Evolutionary conservation across 441 rosid species (phyloP).

Genomic region (Arabidopsis hybrid): DNA sequence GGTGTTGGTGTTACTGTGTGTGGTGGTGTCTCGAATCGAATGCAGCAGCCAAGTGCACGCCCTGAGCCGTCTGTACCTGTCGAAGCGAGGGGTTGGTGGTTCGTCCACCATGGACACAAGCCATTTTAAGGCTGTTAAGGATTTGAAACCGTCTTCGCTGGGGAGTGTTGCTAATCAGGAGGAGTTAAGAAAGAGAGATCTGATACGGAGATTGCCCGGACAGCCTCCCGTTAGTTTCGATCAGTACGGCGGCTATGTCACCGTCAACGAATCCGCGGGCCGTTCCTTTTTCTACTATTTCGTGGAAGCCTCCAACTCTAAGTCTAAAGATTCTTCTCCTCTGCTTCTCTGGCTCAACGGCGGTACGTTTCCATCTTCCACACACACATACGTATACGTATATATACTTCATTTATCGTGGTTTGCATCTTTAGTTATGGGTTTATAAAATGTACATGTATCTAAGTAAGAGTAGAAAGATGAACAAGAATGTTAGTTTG

Average conservation of each 20-base stretch:
- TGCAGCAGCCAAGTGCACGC: slow-evolving; percentile 56
- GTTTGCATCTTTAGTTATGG: not conserved
- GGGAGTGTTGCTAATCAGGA: slow-evolving; percentile 35
- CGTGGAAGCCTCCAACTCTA: slow-evolving; percentile 60
- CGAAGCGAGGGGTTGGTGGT: slow-evolving; percentile 42
- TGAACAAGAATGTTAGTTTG: slow-evolving; percentile 37
- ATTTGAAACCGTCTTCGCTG: slow-evolving; percentile 28
- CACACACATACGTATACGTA: not conserved
- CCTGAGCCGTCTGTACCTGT: slow-evolving; percentile 51
- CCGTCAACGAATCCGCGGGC: slow-evolving; percentile 67
- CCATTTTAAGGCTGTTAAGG: slow-evolving; percentile 43
- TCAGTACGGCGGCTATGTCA: slow-evolving; percentile 83
- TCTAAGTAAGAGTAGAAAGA: not conserved
- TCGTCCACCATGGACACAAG: slow-evolving; percentile 44
- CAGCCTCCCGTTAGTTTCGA: slow-evolving; percentile 65
- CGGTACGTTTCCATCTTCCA: slow-evolving; percentile 51
- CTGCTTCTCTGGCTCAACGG: slow-evolving; percentile 97
- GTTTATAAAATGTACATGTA: not conserved
- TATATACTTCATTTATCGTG: not conserved
- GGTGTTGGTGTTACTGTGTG: slow-evolving; percentile 38
- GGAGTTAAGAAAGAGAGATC: slow-evolving; percentile 63
- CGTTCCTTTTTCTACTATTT: slow-evolving; percentile 78
- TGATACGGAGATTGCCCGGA: slow-evolving; percentile 68
- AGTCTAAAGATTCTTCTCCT: slow-evolving; percentile 57
- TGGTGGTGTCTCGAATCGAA: slow-evolving; percentile 34